These are phyloP conservation scores for Chlorella sp. DNA, from an alignment of 139 green algal species.

Conservation along the genomic window DNA sequence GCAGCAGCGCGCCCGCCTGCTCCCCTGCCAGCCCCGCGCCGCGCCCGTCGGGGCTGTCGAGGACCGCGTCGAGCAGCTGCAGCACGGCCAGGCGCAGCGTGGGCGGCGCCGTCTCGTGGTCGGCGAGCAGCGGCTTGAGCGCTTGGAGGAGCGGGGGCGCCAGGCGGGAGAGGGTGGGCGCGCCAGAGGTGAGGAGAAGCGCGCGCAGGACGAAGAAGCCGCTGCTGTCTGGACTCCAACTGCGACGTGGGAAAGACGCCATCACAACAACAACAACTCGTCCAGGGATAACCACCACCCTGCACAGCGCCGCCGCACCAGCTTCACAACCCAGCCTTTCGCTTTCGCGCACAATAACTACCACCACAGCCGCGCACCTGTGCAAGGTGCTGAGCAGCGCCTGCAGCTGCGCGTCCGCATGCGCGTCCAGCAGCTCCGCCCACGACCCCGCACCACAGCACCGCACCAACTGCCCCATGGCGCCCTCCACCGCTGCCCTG, in stretches of 20 bases:
- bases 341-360: too few relatives aligned
- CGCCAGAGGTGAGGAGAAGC: conserved; percentile 36
- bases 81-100: conserved; percentile 23
- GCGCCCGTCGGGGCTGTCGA: conserved; percentile 36
- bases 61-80: conserved; percentile 55
- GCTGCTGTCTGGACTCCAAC: conserved; percentile 8
- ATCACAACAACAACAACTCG: too few relatives aligned
- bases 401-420: too few relatives aligned
- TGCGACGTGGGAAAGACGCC: not conserved
- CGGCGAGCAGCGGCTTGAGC: conserved; percentile 14
- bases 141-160: conserved; percentile 6
- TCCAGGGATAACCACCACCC: too few relatives aligned
- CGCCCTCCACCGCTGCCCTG: too few relatives aligned
- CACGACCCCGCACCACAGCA: too few relatives aligned
- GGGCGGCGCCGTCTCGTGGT: conserved; percentile 15
- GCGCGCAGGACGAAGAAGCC: conserved; percentile 38
- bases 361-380: too few relatives aligned
- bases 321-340: too few relatives aligned
- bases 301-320: too few relatives aligned
- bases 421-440: too few relatives aligned
- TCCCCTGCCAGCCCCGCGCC: conserved; percentile 4
- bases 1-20: conserved; percentile 24
- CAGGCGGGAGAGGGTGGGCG: conserved; percentile 9
- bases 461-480: too few relatives aligned
- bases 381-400: too few relatives aligned